Conservation (phyloP, 768 basidiomycete genomes). For the Suillus discolor region DNA sequence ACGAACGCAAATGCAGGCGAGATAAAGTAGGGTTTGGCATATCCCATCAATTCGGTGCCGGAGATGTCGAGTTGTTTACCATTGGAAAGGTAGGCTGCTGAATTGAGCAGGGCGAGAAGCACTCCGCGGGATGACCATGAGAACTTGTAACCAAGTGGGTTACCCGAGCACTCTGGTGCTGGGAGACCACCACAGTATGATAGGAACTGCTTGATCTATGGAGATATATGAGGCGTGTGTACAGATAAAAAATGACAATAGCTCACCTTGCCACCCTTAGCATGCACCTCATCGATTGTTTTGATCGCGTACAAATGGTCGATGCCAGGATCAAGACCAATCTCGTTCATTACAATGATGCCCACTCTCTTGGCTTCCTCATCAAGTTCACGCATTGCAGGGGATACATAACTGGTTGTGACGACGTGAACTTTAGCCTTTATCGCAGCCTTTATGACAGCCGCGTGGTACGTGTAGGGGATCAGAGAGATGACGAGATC, state of each 20-base stretch:
- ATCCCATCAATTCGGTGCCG: conserved; percentile 85
- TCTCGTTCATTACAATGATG: conserved; percentile 95
- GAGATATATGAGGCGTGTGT: background rate
- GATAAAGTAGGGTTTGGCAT: conserved; percentile 93
- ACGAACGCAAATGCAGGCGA: conserved; percentile 96
- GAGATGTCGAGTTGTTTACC: conserved; percentile 66
- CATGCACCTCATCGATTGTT: conserved; percentile 92
- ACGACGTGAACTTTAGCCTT: conserved; percentile 89
- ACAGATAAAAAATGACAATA: background rate
- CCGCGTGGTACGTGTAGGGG: conserved; percentile 89
- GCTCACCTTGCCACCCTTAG: conserved; percentile 87
- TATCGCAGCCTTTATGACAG: conserved; percentile 87
- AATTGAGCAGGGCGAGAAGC: conserved; percentile 91
- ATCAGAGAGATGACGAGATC: conserved; percentile 97
- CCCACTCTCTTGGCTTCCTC: conserved; percentile 82
- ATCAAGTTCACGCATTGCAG: conserved; percentile 87
- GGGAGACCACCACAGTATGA: conserved; percentile 97
- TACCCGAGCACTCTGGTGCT: conserved; percentile 86
- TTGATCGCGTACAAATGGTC: conserved; percentile 94
- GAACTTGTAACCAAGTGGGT: conserved; percentile 99
- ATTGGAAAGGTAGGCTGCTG: conserved; percentile 75
- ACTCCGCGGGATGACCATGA: conserved; percentile 98
- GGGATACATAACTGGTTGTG: conserved; percentile 94
- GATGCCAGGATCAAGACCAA: conserved; percentile 95
- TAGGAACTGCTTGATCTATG: conserved; percentile 83